Evolutionary conservation across 495 filamentous ascomycete species (phyloP).

Genomic region (Trichoderma parareesei): DNA sequence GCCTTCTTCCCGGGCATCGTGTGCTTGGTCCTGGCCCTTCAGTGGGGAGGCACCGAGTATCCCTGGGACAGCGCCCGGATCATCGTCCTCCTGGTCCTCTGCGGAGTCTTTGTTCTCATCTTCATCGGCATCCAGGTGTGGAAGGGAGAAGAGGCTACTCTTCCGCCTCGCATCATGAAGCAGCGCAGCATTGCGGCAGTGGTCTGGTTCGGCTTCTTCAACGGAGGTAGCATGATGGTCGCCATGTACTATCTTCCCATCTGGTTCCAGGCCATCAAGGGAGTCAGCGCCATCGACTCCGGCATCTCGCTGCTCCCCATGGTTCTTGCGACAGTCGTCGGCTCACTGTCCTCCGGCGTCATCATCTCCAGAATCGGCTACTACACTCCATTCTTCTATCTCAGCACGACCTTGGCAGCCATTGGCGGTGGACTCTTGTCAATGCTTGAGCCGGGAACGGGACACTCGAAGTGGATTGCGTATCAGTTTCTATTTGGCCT

Average conservation of each 20-base stretch:
- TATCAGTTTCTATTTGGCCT: conserved; percentile 58
- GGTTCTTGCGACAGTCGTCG: conserved; percentile 29
- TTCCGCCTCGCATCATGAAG: conserved; percentile 58
- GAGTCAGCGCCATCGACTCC: conserved; percentile 41
- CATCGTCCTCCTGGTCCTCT: conserved; percentile 55
- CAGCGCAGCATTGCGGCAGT: conserved; percentile 55
- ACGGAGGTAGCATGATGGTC: conserved; percentile 54
- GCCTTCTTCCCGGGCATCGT: conserved; percentile 58
- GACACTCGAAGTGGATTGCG: conserved; percentile 52
- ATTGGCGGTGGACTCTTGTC: conserved; percentile 57
- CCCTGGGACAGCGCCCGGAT: conserved; percentile 52
- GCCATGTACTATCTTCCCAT: conserved; percentile 56
- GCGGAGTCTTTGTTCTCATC: conserved; percentile 44
- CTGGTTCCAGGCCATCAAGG: conserved; percentile 62
- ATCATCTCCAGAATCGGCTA: conserved; percentile 44
- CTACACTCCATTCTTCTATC: conserved; percentile 50
- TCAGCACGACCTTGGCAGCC: conserved; percentile 43
- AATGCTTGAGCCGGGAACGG: conserved; percentile 45
- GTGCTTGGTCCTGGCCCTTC: conserved; percentile 59
- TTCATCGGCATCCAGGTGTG: conserved; percentile 55
- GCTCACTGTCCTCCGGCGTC: conserved; percentile 35
- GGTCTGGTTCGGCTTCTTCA: conserved; percentile 39
- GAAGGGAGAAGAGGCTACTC: conserved; percentile 56
- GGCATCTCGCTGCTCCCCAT: conserved; percentile 44
- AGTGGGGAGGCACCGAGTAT: conserved; percentile 67